Evolutionary conservation across 768 basidiomycete genomes (phyloP).

Genomic region (Lentinula aciculospora): DNA sequence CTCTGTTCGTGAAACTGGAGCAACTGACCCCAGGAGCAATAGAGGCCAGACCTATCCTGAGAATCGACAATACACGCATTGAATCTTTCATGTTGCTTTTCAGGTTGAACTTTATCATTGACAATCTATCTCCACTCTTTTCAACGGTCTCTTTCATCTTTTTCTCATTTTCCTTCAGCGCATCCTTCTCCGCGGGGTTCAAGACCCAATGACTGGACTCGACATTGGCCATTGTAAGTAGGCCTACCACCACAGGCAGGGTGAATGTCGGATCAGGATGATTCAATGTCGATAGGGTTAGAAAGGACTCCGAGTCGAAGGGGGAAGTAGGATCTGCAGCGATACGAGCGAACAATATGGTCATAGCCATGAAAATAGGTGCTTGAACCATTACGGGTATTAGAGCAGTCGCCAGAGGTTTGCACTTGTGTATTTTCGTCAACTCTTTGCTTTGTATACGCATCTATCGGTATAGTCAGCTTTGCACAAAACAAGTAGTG

Average conservation of each 20-base stretch:
- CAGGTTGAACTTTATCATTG: slow-evolving; percentile 32
- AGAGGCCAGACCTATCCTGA: slow-evolving; percentile 61
- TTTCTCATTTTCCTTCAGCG: slow-evolving; percentile 40
- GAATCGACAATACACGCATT: slow-evolving; percentile 52
- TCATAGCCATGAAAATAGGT: slow-evolving; percentile 67
- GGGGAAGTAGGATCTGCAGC: slow-evolving; percentile 55
- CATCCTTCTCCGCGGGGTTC: slow-evolving; percentile 50
- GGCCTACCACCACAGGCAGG: slow-evolving; percentile 65
- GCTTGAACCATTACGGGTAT: slow-evolving; percentile 63
- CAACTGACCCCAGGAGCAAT: slow-evolving; percentile 65
- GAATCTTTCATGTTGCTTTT: slow-evolving; percentile 28
- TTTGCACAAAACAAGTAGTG: background rate
- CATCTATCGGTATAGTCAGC: background rate
- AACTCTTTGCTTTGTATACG: slow-evolving; percentile 38
- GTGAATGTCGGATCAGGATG: slow-evolving; percentile 68
- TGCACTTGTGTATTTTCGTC: slow-evolving; percentile 52
- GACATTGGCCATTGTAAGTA: slow-evolving; percentile 74
- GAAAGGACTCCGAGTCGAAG: slow-evolving; percentile 72
- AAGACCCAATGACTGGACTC: slow-evolving; percentile 74
- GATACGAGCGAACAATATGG: slow-evolving; percentile 48
- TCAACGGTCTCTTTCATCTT: slow-evolving; percentile 35
- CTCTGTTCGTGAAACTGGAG: background rate
- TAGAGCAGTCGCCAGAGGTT: slow-evolving; percentile 50
- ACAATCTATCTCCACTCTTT: slow-evolving; percentile 37
- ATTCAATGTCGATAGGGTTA: slow-evolving; percentile 64